Percentiles rank a stretch among this genome's conserved stretches.
Conservation (phyloP, 2,329 filamentous ascomycete genomes). For the Aureobasidium leucospermi region DNA sequence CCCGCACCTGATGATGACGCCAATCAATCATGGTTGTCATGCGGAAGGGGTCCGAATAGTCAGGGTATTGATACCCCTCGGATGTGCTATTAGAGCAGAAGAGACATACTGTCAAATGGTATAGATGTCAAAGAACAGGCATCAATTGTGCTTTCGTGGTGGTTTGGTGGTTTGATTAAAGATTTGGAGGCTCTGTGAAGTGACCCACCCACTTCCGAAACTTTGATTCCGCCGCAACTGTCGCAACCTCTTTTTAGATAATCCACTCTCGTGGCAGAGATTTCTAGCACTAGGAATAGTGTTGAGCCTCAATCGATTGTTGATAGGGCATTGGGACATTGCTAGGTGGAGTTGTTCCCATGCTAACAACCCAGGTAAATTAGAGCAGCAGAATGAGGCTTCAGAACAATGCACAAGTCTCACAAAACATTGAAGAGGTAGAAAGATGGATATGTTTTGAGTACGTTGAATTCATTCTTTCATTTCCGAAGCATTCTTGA, state of each 20-base stretch:
- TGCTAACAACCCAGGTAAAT: too few relatives aligned
- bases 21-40: background rate
- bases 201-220: constrained; percentile 4
- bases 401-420: background rate
- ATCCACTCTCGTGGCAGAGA: background rate
- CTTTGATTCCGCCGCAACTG: background rate
- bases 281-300: background rate
- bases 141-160: background rate
- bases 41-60: background rate
- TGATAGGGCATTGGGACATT: background rate
- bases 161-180: background rate
- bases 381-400: background rate
- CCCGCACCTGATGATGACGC: constrained; percentile 1
- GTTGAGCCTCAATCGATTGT: constrained; percentile 4
- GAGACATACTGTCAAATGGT: background rate
- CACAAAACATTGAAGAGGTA: background rate
- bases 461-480: constrained; percentile 3
- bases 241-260: background rate
- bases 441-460: background rate
- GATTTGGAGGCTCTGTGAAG: background rate
- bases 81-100: background rate
- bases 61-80: background rate
- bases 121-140: background rate
- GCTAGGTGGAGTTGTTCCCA: too few relatives aligned
- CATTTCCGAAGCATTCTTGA: constrained; percentile 5